Conservation (phyloP, 768 basidiomycete genomes). For the Phanerochaete carnosa region DNA sequence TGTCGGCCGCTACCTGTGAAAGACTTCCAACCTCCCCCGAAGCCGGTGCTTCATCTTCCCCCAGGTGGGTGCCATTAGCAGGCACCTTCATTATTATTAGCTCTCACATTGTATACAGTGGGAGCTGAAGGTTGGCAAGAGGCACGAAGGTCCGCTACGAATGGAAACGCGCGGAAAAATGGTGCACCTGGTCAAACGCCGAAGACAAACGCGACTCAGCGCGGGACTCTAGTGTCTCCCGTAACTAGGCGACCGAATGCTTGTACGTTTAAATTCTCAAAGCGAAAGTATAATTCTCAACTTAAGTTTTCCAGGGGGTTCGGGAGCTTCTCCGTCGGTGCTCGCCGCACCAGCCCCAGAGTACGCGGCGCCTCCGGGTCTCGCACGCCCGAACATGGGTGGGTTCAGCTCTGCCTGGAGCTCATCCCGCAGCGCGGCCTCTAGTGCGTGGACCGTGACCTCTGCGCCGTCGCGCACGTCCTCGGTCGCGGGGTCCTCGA, state of each 20-base stretch:
- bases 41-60: slow-evolving; percentile 21
- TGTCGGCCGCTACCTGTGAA: slow-evolving; percentile 43
- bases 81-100: neutral
- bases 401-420: neutral
- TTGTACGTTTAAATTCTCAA: neutral
- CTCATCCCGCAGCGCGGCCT: neutral
- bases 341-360: neutral
- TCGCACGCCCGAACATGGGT: neutral
- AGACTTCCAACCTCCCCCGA: slow-evolving; percentile 23
- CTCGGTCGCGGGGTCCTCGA: neutral
- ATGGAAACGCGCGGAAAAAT: neutral
- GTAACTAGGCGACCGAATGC: neutral
- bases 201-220: neutral
- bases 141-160: neutral
- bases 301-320: neutral
- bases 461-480: neutral
- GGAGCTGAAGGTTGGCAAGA: slow-evolving; percentile 9
- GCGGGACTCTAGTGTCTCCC: neutral
- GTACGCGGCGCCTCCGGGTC: neutral
- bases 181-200: neutral
- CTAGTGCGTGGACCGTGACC: neutral
- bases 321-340: neutral
- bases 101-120: slow-evolving; percentile 6
- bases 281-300: neutral
- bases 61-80: slow-evolving; percentile 26